A percentile compares a stretch with the other conserved stretches of the same genome.
phyloP scores from a whole-genome alignment of 2,329 filamentous ascomycete species.

The Colletotrichum tofieldiae region DNA sequence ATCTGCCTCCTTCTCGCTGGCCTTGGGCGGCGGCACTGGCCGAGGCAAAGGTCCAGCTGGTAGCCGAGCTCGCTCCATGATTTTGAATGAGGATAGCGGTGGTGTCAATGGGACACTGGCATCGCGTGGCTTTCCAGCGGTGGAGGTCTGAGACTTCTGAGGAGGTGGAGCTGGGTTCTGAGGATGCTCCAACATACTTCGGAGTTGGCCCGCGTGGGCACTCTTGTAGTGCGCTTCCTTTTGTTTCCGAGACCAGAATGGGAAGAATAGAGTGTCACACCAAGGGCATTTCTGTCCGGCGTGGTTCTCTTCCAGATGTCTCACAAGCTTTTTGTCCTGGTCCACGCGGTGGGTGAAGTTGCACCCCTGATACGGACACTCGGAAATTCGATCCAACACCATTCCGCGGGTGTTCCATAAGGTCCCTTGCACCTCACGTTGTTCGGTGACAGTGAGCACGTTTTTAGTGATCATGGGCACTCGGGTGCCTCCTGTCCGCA shows the following conservation, averaged over 20 bases:
- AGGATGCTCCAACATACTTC: constrained; percentile 6
- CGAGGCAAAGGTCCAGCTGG: constrained; percentile 27
- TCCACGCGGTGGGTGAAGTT: constrained; percentile 51
- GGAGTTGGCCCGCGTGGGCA: constrained; percentile 49
- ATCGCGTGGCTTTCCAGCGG: neutral
- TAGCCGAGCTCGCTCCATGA: constrained; percentile 23
- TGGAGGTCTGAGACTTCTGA: too few species aligned
- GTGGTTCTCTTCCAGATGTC: constrained; percentile 57
- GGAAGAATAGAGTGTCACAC: constrained; percentile 52
- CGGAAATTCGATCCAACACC: constrained; percentile 52
- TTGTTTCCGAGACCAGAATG: constrained; percentile 49
- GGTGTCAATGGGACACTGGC: neutral
- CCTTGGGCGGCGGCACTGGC: constrained; percentile 34
- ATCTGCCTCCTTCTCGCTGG: constrained; percentile 37
- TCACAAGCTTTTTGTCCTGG: constrained; percentile 50
- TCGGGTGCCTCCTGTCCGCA: constrained; percentile 51
- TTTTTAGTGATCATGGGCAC: constrained; percentile 56
- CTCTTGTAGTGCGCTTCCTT: constrained; percentile 49
- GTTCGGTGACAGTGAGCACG: constrained; percentile 59
- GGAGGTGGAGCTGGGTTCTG: neutral
- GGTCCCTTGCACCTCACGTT: constrained; percentile 54
- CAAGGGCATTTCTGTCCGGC: constrained; percentile 53
- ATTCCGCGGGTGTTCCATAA: constrained; percentile 54
- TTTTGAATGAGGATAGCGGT: constrained; percentile 4
- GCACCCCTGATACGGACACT: constrained; percentile 59